A percentile compares a stretch with the other conserved stretches of the same genome.
phyloP scores from a whole-genome alignment of 2,329 filamentous ascomycete genomes.

The Calonectria leucothoes region DNA sequence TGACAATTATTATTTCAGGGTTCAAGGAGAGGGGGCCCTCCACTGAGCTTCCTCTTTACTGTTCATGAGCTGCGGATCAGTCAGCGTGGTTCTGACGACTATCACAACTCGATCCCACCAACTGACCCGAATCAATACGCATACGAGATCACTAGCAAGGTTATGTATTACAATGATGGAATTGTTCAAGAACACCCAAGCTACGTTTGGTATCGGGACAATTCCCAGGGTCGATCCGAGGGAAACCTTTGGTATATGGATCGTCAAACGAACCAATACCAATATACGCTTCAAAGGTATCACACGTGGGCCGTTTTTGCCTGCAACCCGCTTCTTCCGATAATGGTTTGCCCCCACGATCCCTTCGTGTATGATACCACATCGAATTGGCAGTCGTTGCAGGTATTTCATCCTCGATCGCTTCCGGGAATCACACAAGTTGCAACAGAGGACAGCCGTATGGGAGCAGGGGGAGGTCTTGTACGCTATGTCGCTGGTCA shows the following conservation, averaged over 20 bases:
- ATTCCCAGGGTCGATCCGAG: neutral
- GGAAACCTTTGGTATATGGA: conserved; percentile 16
- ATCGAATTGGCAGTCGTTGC: conserved; percentile 44
- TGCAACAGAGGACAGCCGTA: conserved; percentile 31
- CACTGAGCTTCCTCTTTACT: conserved; percentile 52
- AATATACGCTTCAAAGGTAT: conserved; percentile 26
- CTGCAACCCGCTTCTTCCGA: conserved; percentile 51
- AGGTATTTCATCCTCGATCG: conserved; percentile 38
- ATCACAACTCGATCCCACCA: conserved; percentile 48
- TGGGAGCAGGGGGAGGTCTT: conserved; percentile 21
- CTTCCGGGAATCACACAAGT: conserved; percentile 44
- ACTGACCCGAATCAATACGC: conserved; percentile 33
- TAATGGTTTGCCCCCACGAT: conserved; percentile 44
- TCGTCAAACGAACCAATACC: neutral
- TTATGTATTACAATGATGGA: conserved; percentile 52
- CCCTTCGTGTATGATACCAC: conserved; percentile 15
- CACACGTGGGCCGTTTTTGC: conserved; percentile 47
- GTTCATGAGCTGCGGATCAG: conserved; percentile 49
- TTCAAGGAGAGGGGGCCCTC: neutral
- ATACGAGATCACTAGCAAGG: conserved; percentile 43
- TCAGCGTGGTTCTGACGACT: conserved; percentile 7
- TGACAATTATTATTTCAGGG: conserved; percentile 24
- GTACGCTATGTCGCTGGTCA: conserved; percentile 46
- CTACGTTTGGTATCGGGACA: conserved; percentile 36
- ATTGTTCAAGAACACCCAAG: conserved; percentile 36